Evolutionary conservation across 2,329 filamentous ascomycete species (phyloP).

Genomic region (Colletotrichum sansevieriae): DNA sequence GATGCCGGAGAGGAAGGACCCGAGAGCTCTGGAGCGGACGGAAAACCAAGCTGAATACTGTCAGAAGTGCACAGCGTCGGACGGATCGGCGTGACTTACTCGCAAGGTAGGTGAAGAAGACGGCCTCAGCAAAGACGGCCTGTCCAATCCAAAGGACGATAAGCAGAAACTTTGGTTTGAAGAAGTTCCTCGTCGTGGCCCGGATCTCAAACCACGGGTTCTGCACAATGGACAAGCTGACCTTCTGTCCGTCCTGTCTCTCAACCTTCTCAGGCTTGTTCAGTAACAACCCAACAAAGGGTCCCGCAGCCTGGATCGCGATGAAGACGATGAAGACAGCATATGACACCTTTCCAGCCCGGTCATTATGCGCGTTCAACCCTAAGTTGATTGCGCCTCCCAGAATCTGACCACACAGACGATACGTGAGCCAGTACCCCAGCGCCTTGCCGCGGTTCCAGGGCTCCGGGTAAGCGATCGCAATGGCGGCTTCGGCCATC

Average conservation of each 20-base stretch:
- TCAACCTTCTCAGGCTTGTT: constrained; percentile 73
- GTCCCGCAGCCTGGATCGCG: constrained; percentile 74
- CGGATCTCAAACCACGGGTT: constrained; percentile 71
- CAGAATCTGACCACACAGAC: constrained; percentile 74
- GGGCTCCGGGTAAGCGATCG: constrained; percentile 78
- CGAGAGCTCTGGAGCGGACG: constrained; percentile 76
- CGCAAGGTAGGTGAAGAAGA: constrained; percentile 77
- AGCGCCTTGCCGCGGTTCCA: constrained; percentile 74
- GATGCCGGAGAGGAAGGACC: constrained; percentile 78
- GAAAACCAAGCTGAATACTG: constrained; percentile 70
- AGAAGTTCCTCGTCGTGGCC: constrained; percentile 69
- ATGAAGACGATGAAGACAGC: constrained; percentile 79
- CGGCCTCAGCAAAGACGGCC: constrained; percentile 77
- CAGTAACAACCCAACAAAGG: constrained; percentile 73
- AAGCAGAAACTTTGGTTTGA: constrained; percentile 72
- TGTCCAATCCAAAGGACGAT: constrained; percentile 78
- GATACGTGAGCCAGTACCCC: constrained; percentile 75
- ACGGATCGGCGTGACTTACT: constrained; percentile 47
- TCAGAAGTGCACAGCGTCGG: constrained; percentile 42
- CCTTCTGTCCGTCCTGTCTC: constrained; percentile 73
- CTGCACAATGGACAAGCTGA: constrained; percentile 69
- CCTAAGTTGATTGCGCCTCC: constrained; percentile 80
- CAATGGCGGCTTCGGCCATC: constrained; percentile 81
- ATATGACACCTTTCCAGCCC: constrained; percentile 76
- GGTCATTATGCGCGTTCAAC: constrained; percentile 68